Base-by-base conservation (phyloP, 176 grass and related monocot species). In the Pontederia paniculata region DNA sequence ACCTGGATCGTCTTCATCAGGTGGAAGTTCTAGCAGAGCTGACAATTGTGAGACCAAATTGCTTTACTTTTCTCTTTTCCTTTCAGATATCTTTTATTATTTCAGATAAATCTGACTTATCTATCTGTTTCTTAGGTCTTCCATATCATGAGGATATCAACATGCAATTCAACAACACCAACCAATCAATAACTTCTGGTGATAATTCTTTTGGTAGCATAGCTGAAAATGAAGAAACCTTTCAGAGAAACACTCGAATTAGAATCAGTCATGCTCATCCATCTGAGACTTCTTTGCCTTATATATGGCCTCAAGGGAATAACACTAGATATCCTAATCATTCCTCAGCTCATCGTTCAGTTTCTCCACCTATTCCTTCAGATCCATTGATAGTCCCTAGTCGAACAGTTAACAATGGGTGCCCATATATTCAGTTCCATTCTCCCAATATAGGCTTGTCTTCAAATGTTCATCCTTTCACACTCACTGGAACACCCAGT, bases 181-280 rank as follows among this genome's bases (percentile, higher is more conserved):
- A 46, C n/a, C 21, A 25, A 45, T 43, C n/a, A 42, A 31, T 16
- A 17, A 48, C 31, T 44, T 62, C 57, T 44, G 31, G 42, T 52
- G 48, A 23, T 14, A 47, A 62, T 52, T 19, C 47, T 51, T 56
- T 57, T 58, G 44, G 15, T 70, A 48, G 67, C 37, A 15, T 14
- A 18, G 42, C 42, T 12, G 69, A 48, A 52, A 60, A 58, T 20
- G 19, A 9, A 23, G 56, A 61, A 52, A 61, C 12, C 57, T 62
- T 72, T 61, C 57, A 21, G 46, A 51, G 47, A 18, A 72, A 51
- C 23, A 52, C 47, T 60, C 56, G 69, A 61, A 60, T 72, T 45
- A 60, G 57, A 72, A 53, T 61, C 23, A 45, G 18, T 17, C 57
- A 37, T 67, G 49, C 57, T 15, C 23, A 72, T 61, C 57, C 21